Percentiles rank a stretch among this genome's conserved stretches.
Evolutionary conservation across 2,329 filamentous ascomycete genomes (phyloP).

Genomic region (Cyanodermella asteris): DNA sequence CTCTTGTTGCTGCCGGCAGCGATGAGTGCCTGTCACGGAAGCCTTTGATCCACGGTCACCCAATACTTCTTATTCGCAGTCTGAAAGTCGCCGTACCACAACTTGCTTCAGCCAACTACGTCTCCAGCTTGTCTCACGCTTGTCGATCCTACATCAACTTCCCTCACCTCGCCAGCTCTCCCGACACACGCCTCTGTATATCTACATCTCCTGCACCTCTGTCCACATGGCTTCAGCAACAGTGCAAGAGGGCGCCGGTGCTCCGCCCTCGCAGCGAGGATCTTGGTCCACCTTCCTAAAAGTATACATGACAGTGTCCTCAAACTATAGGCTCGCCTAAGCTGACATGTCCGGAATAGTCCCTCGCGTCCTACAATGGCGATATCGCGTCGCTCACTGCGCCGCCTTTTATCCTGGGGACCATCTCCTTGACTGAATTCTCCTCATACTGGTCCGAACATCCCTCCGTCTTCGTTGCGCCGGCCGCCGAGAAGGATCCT

Average conservation of each 20-base stretch:
- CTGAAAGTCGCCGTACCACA: no score
- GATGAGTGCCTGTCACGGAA: no score
- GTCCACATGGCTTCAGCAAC: no score
- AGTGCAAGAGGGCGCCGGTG: slow-evolving; percentile 17
- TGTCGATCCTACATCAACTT: no score
- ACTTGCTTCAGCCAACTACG: no score
- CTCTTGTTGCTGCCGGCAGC: no score
- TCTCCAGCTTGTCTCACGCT: no score
- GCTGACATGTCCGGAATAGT: slow-evolving; percentile 19
- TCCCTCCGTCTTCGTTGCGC: slow-evolving; percentile 56
- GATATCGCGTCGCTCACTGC: slow-evolving; percentile 63
- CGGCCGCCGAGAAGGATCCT: slow-evolving; percentile 56
- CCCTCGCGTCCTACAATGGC: slow-evolving; percentile 62
- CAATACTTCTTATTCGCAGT: no score
- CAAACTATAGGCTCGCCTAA: not conserved
- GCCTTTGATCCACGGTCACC: no score
- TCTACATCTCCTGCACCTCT: no score
- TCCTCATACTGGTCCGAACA: slow-evolving; percentile 69
- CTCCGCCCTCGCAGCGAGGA: slow-evolving; percentile 21
- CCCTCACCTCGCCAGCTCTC: no score
- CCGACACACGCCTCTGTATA: no score
- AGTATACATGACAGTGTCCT: slow-evolving; percentile 11
- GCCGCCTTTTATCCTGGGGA: slow-evolving; percentile 62
- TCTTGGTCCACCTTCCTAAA: slow-evolving; percentile 27
- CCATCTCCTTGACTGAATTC: slow-evolving; percentile 59